Base-by-base conservation (phyloP, 345 rosid species). In the Eucalyptus pumila region DNA sequence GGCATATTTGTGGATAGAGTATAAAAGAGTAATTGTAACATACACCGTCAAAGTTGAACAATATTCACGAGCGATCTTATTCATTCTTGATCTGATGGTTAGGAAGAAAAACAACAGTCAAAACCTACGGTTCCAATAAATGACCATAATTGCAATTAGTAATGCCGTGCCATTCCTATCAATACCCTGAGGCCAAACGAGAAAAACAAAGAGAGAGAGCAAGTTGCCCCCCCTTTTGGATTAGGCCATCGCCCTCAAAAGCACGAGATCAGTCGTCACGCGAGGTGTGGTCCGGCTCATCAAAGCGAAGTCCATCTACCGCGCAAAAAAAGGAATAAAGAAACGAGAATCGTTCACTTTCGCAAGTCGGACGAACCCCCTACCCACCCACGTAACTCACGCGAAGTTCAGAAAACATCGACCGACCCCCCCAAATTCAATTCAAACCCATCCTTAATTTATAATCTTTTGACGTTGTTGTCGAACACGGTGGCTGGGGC, bases 1-100 rank as follows among this genome's bases (percentile, higher is more conserved):
- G 6, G 24, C 14, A 34, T 32, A 72, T 72, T 19, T 19, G 1
- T 15, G 6, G 3, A 8, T 7, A 32, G 11, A 69, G 21, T 34
- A 3, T 32, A 69, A 69, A 69, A 15, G 42, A 16, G 12, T 32
- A 15, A n/a, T 67, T 1, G 3, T 7, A 17, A 16, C 80, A 16
- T 69, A 9, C 7, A 17, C 2, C 1, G 2, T 32, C 42, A 9
- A 9, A 8, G 0, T 69, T 32, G 0, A 67, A 69, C 24, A 69
- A 69, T 69, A 3, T 69, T 69, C 80, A 34, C 12, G 0, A 8
- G 26, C 6, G 6, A 17, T 17, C 12, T 32, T 9, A 34, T 69
- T 69, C 11, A 14, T 6, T 69, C 24, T 69, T 5, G 42, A 34
- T 5, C 16, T 34, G 80, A 34, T 34, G 42, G 42, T 9, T 9